A percentile compares a stretch with the other conserved stretches of the same genome.
These are phyloP conservation scores for Codiaeum variegatum DNA, from an alignment of 441 rosid genomes.

Conservation along the genomic window DNA sequence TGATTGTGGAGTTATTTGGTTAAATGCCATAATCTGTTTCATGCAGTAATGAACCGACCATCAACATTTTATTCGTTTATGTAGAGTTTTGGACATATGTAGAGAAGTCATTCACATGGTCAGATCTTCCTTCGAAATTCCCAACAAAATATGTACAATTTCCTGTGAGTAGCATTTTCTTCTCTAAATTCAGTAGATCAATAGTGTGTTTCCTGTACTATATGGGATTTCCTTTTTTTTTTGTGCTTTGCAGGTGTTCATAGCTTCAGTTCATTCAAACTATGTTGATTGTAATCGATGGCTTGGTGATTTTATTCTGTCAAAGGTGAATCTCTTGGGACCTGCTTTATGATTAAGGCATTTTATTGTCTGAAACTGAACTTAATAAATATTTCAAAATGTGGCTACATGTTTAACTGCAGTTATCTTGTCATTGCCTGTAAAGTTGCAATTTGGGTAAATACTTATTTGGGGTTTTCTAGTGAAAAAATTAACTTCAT, in stretches of 20 bases:
- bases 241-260: constrained; percentile 48
- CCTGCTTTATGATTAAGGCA: neutral
- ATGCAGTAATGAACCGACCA: neutral
- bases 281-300: constrained; percentile 92
- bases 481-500: constrained; percentile 6
- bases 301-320: constrained; percentile 90
- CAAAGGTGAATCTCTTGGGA: constrained; percentile 53
- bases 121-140: constrained; percentile 87
- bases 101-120: constrained; percentile 95
- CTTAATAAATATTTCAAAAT: neutral
- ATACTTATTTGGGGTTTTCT: too few species aligned
- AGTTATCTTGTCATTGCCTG: neutral
- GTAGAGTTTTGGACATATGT: constrained; percentile 95
- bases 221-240: neutral
- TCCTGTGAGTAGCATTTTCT: constrained; percentile 56
- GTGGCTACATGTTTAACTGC: neutral
- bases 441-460: neutral
- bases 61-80: constrained; percentile 11
- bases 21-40: neutral
- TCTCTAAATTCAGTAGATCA: neutral
- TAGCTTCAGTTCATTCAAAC: constrained; percentile 89
- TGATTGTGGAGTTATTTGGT: neutral
- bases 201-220: neutral
- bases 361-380: constrained; percentile 14
- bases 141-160: constrained; percentile 95